Conservation (phyloP, 2,329 filamentous ascomycete genomes). For the Trichoderma simmonsii region DNA sequence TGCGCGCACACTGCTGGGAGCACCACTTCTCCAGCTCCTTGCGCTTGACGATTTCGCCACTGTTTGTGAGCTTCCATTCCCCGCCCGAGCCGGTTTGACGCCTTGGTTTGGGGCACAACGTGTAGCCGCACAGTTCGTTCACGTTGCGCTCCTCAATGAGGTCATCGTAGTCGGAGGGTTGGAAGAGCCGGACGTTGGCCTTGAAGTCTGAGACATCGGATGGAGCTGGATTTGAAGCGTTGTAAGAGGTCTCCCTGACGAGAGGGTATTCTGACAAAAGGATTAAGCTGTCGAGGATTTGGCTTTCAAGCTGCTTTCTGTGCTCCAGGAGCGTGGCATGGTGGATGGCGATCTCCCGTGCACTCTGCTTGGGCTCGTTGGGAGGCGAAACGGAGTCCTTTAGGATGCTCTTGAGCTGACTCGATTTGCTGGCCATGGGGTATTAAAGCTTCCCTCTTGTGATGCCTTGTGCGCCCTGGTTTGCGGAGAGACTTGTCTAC, state of each 20-base stretch:
- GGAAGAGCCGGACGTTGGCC: constrained; percentile 66
- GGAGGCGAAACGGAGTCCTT: constrained; percentile 46
- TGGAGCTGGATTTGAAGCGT: constrained; percentile 49
- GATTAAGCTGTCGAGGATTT: constrained; percentile 71
- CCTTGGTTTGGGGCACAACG: constrained; percentile 68
- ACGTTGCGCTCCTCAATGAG: constrained; percentile 87
- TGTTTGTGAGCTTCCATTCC: constrained; percentile 64
- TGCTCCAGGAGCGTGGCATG: constrained; percentile 81
- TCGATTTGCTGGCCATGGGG: constrained; percentile 29
- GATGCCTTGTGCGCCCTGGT: background rate
- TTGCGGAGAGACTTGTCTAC: background rate
- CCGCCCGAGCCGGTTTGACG: constrained; percentile 54
- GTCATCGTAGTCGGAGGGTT: constrained; percentile 84
- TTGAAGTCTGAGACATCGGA: constrained; percentile 66
- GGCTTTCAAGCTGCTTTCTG: constrained; percentile 71
- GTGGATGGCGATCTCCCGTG: constrained; percentile 66
- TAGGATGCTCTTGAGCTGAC: constrained; percentile 55
- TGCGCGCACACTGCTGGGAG: constrained; percentile 70
- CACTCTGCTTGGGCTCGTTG: constrained; percentile 35
- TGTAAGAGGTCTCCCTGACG: constrained; percentile 30
- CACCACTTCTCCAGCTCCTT: constrained; percentile 85
- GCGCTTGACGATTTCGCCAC: constrained; percentile 62
- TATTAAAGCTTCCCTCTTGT: background rate
- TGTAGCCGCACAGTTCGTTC: constrained; percentile 77
- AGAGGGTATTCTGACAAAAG: constrained; percentile 62